Evolutionary conservation across 2,329 filamentous ascomycete species (phyloP), one percentile per base, ranked within the genome.

Genomic region (Penicillium sp.): DNA sequence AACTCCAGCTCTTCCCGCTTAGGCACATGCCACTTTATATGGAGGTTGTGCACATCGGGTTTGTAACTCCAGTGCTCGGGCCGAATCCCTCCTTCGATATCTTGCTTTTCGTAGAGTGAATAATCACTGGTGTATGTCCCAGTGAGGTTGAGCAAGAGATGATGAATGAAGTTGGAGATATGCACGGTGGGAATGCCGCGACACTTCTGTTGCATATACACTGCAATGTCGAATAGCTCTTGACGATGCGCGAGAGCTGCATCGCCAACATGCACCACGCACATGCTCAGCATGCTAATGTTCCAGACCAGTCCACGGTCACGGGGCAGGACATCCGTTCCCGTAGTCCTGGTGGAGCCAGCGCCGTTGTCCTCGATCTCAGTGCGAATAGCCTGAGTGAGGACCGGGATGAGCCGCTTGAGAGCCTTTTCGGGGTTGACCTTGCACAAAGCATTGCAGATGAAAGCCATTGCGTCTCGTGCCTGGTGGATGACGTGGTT

Each of bases 281-380:
- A 93, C 91, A 98, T 98, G 64, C 90, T 95, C 4, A 98, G 79
- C 76, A 98, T 89, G 69, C 89, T 95, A 49, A 97, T 81, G 63
- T 97, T 88, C 94, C 94, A 98, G 0, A 98, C 90, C 13, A 98
- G 74, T 3, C 88, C 93, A 44, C 93, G 80, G 66, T 98, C 93
- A 56, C 93, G 82, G 7, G 93, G 93, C 14, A 98, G 77, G 35
- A 97, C 89, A 67, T 98, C 93, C 0, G 87, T 87, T 16, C 93
- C 93, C 45, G 88, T 95, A 46, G 89, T 97, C 59, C 93, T 81
- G 47, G 94, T 94, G 1, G 91, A 97, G 1, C 91, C 94, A 16
- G 93, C 93, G 40, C 91, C 88, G 64, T 97, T 98, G 67, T 91
- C 88, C 62, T 95, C 90, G 56, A 98, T 98, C 68, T 98, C 93